Conservation (phyloP, 371 early-diverging fungal genomes). For the Rhizopus arrhizus region DNA sequence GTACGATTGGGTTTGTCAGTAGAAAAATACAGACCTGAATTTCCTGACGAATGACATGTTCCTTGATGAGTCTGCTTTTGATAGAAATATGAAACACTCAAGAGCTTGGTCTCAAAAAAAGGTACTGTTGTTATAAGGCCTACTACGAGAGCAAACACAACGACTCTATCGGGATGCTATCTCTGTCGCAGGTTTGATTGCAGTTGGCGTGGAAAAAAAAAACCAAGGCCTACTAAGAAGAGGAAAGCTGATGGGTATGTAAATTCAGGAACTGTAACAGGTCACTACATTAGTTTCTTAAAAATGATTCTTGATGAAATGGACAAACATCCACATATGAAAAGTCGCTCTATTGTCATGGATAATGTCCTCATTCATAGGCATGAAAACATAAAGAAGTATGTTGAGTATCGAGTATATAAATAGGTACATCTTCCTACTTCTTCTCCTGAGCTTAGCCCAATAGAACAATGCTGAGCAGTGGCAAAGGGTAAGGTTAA, state of each 20-base stretch:
- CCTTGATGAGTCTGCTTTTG: constrained; percentile 20
- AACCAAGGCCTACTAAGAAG: constrained; percentile 10
- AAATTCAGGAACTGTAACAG: constrained; percentile 12
- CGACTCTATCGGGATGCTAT: constrained; percentile 21
- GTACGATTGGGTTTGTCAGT: constrained; percentile 4
- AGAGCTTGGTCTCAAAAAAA: constrained; percentile 13
- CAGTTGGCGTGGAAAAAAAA: constrained; percentile 12
- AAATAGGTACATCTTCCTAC: constrained; percentile 21
- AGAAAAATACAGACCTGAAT: constrained; percentile 5
- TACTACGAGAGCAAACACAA: constrained; percentile 20
- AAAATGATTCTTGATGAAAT: constrained; percentile 20
- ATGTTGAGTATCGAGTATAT: too few species aligned
- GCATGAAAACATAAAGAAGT: too few species aligned
- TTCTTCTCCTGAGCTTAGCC: constrained; percentile 18
- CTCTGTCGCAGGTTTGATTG: constrained; percentile 18
- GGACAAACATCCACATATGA: constrained; percentile 19
- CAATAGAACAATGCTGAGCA: constrained; percentile 24
- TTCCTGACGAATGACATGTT: constrained; percentile 4
- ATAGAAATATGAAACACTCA: constrained; percentile 11
- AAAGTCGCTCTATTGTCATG: too few species aligned
- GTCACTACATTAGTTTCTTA: constrained; percentile 19
- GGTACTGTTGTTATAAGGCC: constrained; percentile 10
- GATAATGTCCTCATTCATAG: too few species aligned
- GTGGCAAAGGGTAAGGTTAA: constrained; percentile 18
- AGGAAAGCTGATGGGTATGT: constrained; percentile 11